Base-by-base conservation (phyloP, 2,329 filamentous ascomycete genomes). In the Lomentospora prolificans region DNA sequence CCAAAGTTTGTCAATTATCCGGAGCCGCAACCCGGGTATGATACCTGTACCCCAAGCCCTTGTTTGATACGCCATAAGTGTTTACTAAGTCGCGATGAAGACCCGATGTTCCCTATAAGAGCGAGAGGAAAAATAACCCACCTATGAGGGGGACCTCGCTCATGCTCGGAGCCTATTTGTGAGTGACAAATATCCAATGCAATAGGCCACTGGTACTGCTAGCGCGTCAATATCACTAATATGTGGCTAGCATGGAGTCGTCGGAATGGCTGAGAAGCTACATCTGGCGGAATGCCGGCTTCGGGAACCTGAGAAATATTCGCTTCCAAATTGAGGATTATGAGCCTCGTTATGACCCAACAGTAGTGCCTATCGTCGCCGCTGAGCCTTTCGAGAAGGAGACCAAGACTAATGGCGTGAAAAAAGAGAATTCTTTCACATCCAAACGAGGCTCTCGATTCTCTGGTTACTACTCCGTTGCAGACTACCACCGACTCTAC, bases 211-310 rank as follows among this genome's bases (percentile, higher is more conserved):
- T 17, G 36, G 19, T 41, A 17, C n/a, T 14, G 36, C 36, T 41
- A 3, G 7, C 36, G 36, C 5, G 3, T 8, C 19, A 9, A 14
- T n/a, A 31, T 39, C 17, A 2, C 14, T 17, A 31, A 14, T 22
- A 17, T 12, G 30, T 44, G 48, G 24, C 36, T 60, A 81, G 78
- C 9, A 74, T 86, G 61, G 75, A 82, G 48, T 77, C 74, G 53
- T 64, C 85, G 14, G 71, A 73, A 19, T 73, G 79, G 51, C 58
- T 86, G 7, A 77, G 82, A 51, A 73, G 72, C 57, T 64, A 75
- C 53, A 74, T 85, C 60, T 88, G 82, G 81, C 70, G 69, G 39
- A 84, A 84, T 66, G 82, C 83, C 19, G 83, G 83, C 39, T 87
- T 89, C 63, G 71, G 70, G 50, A 68, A 71, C 3, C 70, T 89